Percentiles rank a stretch among this genome's conserved stretches.
Evolutionary conservation across 495 filamentous ascomycete genomes (phyloP).

Genomic region (Daldinia childiae): DNA sequence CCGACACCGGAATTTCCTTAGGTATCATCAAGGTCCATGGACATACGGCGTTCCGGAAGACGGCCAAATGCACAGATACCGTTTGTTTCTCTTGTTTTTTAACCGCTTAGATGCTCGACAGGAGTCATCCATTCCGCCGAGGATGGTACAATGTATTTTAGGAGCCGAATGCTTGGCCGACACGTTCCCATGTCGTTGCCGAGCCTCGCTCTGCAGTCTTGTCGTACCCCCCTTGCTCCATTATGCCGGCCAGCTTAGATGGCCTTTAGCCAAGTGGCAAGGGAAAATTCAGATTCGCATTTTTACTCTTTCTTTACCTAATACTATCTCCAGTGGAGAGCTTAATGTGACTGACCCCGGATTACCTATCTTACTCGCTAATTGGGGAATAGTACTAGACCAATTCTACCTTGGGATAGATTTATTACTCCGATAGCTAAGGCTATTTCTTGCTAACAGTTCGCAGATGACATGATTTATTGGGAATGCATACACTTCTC

Average conservation of each 20-base stretch:
- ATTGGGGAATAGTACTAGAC: neutral
- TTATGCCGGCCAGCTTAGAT: slow-evolving; percentile 9
- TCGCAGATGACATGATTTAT: slow-evolving; percentile 19
- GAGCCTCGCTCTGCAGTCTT: slow-evolving; percentile 4
- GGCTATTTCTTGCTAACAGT: slow-evolving; percentile 26
- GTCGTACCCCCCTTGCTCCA: slow-evolving; percentile 32
- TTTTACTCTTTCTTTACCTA: neutral
- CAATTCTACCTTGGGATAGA: neutral
- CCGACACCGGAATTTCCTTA: slow-evolving; percentile 1
- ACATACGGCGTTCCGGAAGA: slow-evolving; percentile 22
- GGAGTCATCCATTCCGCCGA: slow-evolving; percentile 8
- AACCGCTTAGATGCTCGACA: slow-evolving; percentile 2
- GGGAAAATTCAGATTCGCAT: slow-evolving; percentile 34
- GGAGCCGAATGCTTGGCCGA: slow-evolving; percentile 22
- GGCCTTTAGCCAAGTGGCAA: slow-evolving; percentile 43
- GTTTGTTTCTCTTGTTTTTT: slow-evolving; percentile 23
- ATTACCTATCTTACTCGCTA: slow-evolving; percentile 2
- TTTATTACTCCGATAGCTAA: neutral
- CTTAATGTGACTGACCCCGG: slow-evolving; percentile 21
- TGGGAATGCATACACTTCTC: slow-evolving; percentile 2
- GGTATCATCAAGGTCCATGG: slow-evolving; percentile 1
- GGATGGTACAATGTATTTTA: slow-evolving; percentile 43
- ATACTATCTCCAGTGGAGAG: slow-evolving; percentile 40
- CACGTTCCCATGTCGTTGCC: slow-evolving; percentile 14
- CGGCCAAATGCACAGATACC: slow-evolving; percentile 21